Base-by-base conservation (phyloP, 352 stramenopile genomes). In the Peronospora belbahrii region DNA sequence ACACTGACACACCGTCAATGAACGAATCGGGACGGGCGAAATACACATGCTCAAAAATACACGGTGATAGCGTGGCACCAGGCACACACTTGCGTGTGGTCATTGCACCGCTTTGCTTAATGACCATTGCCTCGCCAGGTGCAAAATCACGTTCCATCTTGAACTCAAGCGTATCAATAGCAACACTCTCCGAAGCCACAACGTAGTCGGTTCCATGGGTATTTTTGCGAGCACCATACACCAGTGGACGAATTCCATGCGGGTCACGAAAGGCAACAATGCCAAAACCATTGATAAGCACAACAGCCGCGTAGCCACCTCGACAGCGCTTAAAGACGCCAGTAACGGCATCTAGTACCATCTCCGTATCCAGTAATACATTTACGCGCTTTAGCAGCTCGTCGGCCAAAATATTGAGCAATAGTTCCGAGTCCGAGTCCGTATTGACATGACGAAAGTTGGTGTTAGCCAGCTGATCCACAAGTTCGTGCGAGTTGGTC, bases 1-100 rank as follows among this genome's bases (percentile, higher is more conserved):
- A 99, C 8, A 99, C 95, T 18, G 88, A 97, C 13, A 98, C 92
- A 31, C 95, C 95, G 66, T 99, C 95, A 65, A 99, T 98, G 57
- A 98, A 96, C 36, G 92, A 98, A 73, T 99, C 97, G 6, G 97
- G 97, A 30, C 97, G 87, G 2, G 96, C 94, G 77, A 99, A 99
- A 74, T 99, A 99, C 28, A 99, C 96, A 70, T 99, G 98, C 78
- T 99, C 97, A 63, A 99, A 99, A 56, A 99, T 98, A 67, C 97
- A 99, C n/a, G 96, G 96, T 7, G 70, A 82, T 10, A 97, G 77
- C 44, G 65, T 73, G 8, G 74, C 60, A 30, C 71, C 44, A 8
- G 70, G 56, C 30, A 79, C 63, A 66, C 94, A 97, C 42, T 88
- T 70, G 42, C 89, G 84, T 8, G 78, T 87, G 41, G 87, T 79